A percentile compares a stretch with the other conserved stretches of the same genome.
These are phyloP conservation scores for Alopecurus myosuroides DNA, from an alignment of 176 grass and related monocot species.

Conservation along the genomic window DNA sequence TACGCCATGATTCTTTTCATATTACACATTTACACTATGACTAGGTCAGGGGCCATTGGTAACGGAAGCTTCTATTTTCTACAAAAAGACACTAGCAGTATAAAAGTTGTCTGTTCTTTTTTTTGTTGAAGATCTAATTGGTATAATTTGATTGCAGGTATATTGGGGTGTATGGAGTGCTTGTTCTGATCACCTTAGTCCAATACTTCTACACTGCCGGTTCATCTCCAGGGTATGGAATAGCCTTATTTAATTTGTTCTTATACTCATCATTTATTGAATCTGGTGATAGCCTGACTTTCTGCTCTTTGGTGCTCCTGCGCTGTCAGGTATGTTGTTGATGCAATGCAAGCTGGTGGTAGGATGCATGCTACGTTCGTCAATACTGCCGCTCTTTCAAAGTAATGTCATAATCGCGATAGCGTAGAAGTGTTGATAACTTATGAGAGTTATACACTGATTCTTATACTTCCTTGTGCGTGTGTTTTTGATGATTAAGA, in stretches of 20 bases:
- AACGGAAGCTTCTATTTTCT: too few relatives aligned
- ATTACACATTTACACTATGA: not conserved
- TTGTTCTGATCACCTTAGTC: slow-evolving; percentile 56
- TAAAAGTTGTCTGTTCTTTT: not conserved
- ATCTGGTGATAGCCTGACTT: not conserved
- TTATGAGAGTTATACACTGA: slow-evolving; percentile 4
- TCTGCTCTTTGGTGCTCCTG: not conserved
- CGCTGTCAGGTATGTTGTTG: slow-evolving; percentile 65
- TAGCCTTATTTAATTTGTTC: slow-evolving; percentile 7
- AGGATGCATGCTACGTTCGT: slow-evolving; percentile 64
- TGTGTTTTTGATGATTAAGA: slow-evolving; percentile 94
- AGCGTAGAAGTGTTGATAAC: slow-evolving; percentile 7
- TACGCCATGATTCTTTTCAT: not conserved
- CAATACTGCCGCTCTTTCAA: slow-evolving; percentile 56
- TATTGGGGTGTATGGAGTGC: slow-evolving; percentile 49
- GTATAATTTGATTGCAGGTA: slow-evolving; percentile 55
- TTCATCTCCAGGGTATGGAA: slow-evolving; percentile 77
- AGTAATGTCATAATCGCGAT: slow-evolving; percentile 60
- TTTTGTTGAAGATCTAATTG: not conserved
- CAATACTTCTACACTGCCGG: slow-evolving; percentile 80
- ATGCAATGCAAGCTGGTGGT: slow-evolving; percentile 61
- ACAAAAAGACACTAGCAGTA: not conserved
- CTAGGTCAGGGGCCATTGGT: too few relatives aligned
- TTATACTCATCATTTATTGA: not conserved
- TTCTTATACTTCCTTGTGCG: slow-evolving; percentile 47